Conservation (phyloP, 805 yeast genomes). For the Teunomyces lycoperdinae region DNA sequence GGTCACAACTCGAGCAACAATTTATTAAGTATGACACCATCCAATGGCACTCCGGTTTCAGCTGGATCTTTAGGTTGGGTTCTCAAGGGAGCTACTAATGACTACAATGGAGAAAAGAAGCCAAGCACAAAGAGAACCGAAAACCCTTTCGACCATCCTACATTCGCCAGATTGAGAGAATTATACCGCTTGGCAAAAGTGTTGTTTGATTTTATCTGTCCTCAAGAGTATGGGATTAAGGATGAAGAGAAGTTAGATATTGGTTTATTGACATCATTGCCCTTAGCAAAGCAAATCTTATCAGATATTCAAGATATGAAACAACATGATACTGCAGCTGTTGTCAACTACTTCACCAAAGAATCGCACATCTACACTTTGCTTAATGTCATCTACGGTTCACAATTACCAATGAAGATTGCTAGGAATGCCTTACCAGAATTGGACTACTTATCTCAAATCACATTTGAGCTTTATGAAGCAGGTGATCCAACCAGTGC, state of each 20-base stretch:
- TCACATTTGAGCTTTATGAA: conserved; percentile 90
- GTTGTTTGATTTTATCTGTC: conserved; percentile 93
- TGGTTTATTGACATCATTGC: conserved; percentile 90
- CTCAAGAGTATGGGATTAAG: conserved; percentile 97
- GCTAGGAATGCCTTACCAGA: conserved; percentile 96
- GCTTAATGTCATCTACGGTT: conserved; percentile 84
- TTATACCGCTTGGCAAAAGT: conserved; percentile 88
- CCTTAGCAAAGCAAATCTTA: conserved; percentile 84
- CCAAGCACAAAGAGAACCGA: conserved; percentile 18
- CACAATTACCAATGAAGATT: conserved; percentile 91
- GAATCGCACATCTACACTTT: conserved; percentile 96
- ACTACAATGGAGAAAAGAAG: conserved; percentile 16
- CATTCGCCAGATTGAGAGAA: conserved; percentile 79
- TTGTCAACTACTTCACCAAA: conserved; percentile 89
- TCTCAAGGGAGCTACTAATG: conserved; percentile 36
- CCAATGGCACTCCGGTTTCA: conserved; percentile 24
- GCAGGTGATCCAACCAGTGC: conserved; percentile 57
- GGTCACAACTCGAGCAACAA: conserved; percentile 18
- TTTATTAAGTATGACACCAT: conserved; percentile 15
- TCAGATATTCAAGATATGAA: conserved; percentile 78
- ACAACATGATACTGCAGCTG: conserved; percentile 74
- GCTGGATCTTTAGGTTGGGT: conserved; percentile 80
- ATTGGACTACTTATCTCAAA: conserved; percentile 90
- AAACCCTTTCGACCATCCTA: conserved; percentile 70
- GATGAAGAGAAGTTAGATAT: conserved; percentile 94